Conservation (phyloP, 352 stramenopile genomes). For the Globisporangium cylindrosporum region DNA sequence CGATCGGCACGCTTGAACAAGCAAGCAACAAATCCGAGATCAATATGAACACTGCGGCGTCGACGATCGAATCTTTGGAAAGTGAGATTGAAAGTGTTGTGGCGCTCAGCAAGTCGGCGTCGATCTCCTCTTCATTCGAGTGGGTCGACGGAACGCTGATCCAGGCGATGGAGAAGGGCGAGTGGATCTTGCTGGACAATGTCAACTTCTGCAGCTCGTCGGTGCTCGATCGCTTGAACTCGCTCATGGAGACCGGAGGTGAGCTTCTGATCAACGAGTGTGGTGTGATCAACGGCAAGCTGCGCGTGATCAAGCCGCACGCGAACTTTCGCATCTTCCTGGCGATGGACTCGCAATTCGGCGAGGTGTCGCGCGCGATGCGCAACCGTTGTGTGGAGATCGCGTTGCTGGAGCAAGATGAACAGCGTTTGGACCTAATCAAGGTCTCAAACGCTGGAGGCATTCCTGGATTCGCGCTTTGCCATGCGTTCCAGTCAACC, state of each 20-base stretch:
- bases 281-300: slow-evolving; percentile 88
- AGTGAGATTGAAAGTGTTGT: slow-evolving; percentile 42
- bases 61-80: slow-evolving; percentile 19
- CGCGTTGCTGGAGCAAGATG: slow-evolving; percentile 50
- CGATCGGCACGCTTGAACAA: slow-evolving; percentile 7
- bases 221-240: slow-evolving; percentile 99
- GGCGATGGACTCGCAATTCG: slow-evolving; percentile 95
- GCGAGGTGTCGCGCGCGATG: slow-evolving; percentile 99
- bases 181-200: slow-evolving; percentile 99
- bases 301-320: slow-evolving; percentile 95
- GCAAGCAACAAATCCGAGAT: neutral
- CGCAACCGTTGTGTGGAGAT: slow-evolving; percentile 99
- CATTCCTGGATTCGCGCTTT: slow-evolving; percentile 69
- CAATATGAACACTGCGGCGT: neutral
- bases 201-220: slow-evolving; percentile 99
- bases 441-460: slow-evolving; percentile 53
- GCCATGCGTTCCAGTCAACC: slow-evolving; percentile 52
- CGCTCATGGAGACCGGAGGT: slow-evolving; percentile 97
- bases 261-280: slow-evolving; percentile 99
- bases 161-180: slow-evolving; percentile 96
- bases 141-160: slow-evolving; percentile 99
- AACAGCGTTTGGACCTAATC: slow-evolving; percentile 61
- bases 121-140: slow-evolving; percentile 90
- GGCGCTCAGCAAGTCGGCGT: slow-evolving; percentile 55
- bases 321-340: slow-evolving; percentile 99